Conservation (phyloP, 352 stramenopile genomes). For the Pythium pyrilobum region DNA sequence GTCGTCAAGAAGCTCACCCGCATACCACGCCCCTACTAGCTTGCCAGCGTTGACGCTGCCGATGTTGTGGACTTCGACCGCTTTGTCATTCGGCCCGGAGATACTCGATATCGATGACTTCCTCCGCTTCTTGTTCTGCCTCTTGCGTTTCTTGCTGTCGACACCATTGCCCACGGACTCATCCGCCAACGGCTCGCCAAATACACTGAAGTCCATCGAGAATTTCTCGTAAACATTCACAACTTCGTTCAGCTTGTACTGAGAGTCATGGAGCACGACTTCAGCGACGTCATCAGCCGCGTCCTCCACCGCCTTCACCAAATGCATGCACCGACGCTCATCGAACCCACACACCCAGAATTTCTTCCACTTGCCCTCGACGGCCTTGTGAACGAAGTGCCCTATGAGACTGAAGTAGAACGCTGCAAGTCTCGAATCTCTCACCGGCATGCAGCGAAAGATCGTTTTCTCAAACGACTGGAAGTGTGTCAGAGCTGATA, state of each 20-base stretch:
- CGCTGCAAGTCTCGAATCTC: conserved; percentile 40
- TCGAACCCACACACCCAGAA: conserved; percentile 71
- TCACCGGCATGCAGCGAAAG: conserved; percentile 50
- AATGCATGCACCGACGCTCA: conserved; percentile 38
- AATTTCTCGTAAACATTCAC: conserved; percentile 49
- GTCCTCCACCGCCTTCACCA: conserved; percentile 49
- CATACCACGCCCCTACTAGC: conserved; percentile 56
- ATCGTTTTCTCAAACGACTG: conserved; percentile 83
- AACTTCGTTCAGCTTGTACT: conserved; percentile 50
- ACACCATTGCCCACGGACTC: conserved; percentile 4
- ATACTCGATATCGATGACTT: conserved; percentile 10
- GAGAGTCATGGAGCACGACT: conserved; percentile 72
- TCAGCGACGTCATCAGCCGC: conserved; percentile 42
- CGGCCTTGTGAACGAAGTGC: conserved; percentile 62
- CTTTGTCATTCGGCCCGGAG: neutral
- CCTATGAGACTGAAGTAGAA: conserved; percentile 70
- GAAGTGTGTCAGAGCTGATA: conserved; percentile 78
- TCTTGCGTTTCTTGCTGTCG: conserved; percentile 57
- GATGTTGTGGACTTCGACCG: conserved; percentile 53
- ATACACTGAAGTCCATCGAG: conserved; percentile 39
- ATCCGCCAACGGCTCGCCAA: conserved; percentile 28
- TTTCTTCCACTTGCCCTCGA: conserved; percentile 81
- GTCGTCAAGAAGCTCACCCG: conserved; percentile 28
- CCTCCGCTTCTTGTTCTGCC: conserved; percentile 45
- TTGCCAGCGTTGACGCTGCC: conserved; percentile 25